Conservation (phyloP, 352 stramenopile genomes). For the Thalassiosira mediterranea region DNA sequence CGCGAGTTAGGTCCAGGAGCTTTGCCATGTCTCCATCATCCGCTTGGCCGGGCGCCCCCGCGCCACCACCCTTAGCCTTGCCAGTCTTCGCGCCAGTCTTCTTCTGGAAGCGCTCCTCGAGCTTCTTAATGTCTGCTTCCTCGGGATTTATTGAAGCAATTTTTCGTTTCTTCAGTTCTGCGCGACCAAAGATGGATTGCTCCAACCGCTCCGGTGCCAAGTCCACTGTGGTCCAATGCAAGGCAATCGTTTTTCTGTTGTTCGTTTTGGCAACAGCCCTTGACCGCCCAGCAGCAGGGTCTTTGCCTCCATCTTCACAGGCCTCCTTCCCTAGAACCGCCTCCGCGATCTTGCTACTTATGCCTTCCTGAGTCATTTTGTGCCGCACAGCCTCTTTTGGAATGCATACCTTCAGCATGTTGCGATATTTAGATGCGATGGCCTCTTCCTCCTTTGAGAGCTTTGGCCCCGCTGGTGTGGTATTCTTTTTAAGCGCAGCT, state of each 20-base stretch:
- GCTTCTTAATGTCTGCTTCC: conserved; percentile 69
- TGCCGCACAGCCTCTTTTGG: conserved; percentile 67
- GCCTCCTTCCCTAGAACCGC: conserved; percentile 58
- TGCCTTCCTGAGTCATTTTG: conserved; percentile 73
- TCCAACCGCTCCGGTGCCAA: conserved; percentile 67
- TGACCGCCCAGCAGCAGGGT: background rate
- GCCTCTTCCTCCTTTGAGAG: conserved; percentile 56
- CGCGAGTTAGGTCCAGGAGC: conserved; percentile 76
- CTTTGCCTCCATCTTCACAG: too few relatives aligned
- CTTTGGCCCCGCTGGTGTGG: conserved; percentile 6
- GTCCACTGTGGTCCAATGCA: conserved; percentile 75
- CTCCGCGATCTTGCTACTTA: conserved; percentile 60
- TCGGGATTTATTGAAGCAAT: conserved; percentile 17
- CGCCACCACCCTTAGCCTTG: conserved; percentile 28
- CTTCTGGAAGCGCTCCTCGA: conserved; percentile 81
- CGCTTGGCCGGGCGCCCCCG: conserved; percentile 21
- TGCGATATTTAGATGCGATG: conserved; percentile 61
- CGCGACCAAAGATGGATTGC: conserved; percentile 73
- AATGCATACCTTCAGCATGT: conserved; percentile 70
- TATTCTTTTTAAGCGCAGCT: conserved; percentile 20
- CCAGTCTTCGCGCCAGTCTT: conserved; percentile 31
- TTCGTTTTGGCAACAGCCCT: conserved; percentile 16
- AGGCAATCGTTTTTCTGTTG: conserved; percentile 56
- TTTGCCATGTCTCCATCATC: conserved; percentile 68
- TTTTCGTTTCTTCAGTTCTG: conserved; percentile 53